Evolutionary conservation across 2,329 filamentous ascomycete genomes (phyloP), one percentile per base, ranked within the genome.

Genomic region (Harringtonia lauricola): DNA sequence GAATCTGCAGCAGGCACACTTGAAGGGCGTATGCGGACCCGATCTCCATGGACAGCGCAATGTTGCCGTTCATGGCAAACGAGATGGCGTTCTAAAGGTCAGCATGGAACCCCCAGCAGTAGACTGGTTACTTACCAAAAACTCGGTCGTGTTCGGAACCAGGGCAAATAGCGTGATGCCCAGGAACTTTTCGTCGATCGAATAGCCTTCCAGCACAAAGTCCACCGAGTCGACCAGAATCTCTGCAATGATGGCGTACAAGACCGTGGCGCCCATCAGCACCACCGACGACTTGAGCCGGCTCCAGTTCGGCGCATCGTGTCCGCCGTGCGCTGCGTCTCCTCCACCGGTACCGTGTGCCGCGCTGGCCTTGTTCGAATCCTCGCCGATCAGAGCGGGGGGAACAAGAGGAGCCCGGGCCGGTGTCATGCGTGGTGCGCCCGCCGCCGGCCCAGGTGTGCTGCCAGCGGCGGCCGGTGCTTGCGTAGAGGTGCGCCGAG

Each of bases 21-120:
- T 98, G 92, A 36, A 98, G 71, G 2, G 92, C 92, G 58, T 98
- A 98, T 2, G 90, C 90, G 1, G 89, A 95, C 52, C 92, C 92
- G 54, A 98, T 98, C 59, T 98, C 92, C 92, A 98, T 98, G 31
- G 88, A 95, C 17, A 98, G 69, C 0, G 92, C 92, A 62, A 98
- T 96, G 62, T 98, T 98, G 47, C 92, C 92, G 58, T 98, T 96
- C 90, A 98, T 98, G 43, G 92, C 92, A 60, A 98, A 98, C 1
- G 89, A 95, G 47, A 98, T 98, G 59, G 90, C 92, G 63, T 98
- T 98, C 81, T 88, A 33, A 24, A 0, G 4, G n/a, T 37, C 10
- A 15, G 21, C 18, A 18, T n/a, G 22, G 10, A n/a, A n/a, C n/a
- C n/a, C n/a, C n/a, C n/a, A n/a, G n/a, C n/a, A n/a, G n/a, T n/a